Evolutionary conservation across 139 green algal genomes (phyloP).

Genomic region (Coelastrella sp.): DNA sequence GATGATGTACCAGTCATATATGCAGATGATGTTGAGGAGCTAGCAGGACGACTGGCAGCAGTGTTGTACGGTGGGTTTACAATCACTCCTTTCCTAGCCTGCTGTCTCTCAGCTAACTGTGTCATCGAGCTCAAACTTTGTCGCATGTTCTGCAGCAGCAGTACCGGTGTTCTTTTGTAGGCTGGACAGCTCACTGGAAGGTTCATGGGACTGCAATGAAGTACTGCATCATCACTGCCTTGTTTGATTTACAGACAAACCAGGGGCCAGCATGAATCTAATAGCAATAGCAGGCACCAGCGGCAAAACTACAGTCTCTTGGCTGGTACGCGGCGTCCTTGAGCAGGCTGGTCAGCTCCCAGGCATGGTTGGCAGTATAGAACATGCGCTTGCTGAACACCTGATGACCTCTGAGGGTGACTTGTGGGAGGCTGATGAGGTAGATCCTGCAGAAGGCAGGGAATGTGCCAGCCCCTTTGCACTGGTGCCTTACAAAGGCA

Average conservation of each 20-base stretch:
- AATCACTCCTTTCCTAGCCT: too few relatives aligned
- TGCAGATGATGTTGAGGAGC: constrained; percentile 55
- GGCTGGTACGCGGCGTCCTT: constrained; percentile 90
- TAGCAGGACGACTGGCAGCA: constrained; percentile 59
- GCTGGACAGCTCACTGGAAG: too few relatives aligned
- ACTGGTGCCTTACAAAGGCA: constrained; percentile 74
- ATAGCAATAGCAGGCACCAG: constrained; percentile 84
- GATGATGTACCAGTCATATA: constrained; percentile 61
- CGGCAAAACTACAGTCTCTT: constrained; percentile 96
- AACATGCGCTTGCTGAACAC: constrained; percentile 79
- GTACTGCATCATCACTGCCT: too few relatives aligned
- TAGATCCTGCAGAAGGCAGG: constrained; percentile 73
- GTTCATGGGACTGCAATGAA: too few relatives aligned
- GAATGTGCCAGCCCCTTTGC: constrained; percentile 81
- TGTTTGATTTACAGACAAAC: constrained; percentile 52
- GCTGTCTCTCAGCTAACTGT: too few relatives aligned
- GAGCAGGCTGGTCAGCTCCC: constrained; percentile 78
- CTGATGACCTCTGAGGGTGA: constrained; percentile 70
- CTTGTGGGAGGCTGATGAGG: constrained; percentile 75
- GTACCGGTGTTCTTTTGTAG: too few relatives aligned
- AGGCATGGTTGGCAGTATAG: constrained; percentile 79
- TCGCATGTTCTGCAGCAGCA: too few relatives aligned
- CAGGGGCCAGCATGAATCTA: constrained; percentile 59
- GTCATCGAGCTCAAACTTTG: too few relatives aligned
- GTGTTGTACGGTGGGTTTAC: constrained; percentile 73